These are phyloP conservation scores for Larix sibirica DNA, from an alignment of 83 land plant genomes.

Conservation along the genomic window DNA sequence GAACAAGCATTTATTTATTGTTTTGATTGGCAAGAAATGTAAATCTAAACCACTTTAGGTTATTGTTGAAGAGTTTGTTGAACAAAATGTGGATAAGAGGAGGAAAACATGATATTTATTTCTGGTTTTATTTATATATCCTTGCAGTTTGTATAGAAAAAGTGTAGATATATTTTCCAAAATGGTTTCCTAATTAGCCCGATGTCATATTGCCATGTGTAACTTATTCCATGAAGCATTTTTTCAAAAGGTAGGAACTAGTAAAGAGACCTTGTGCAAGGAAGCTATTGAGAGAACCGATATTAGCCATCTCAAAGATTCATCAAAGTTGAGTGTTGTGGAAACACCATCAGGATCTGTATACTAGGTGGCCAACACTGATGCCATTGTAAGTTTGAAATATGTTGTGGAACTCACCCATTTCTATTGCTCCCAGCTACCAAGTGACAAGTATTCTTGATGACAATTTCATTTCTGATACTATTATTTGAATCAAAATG, in stretches of 20 bases:
- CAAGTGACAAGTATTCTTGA: slow-evolving; percentile 86
- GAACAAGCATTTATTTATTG: no score
- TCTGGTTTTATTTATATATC: not conserved
- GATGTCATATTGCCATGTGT: slow-evolving; percentile 46
- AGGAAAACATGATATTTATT: not conserved
- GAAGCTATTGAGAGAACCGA: slow-evolving; percentile 98
- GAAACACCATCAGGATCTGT: slow-evolving; percentile 70
- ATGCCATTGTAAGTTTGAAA: slow-evolving; percentile 96
- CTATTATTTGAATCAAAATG: not conserved
- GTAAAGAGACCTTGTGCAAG: slow-evolving; percentile 96
- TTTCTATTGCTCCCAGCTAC: slow-evolving; percentile 96
- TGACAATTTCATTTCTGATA: slow-evolving; percentile 13
- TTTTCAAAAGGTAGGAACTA: slow-evolving; percentile 89
- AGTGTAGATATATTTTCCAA: not conserved
- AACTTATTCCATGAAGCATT: slow-evolving; percentile 86
- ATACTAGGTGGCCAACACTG: slow-evolving; percentile 94
- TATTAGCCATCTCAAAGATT: slow-evolving; percentile 75
- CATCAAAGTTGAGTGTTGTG: slow-evolving; percentile 51
- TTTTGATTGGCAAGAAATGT: no score
- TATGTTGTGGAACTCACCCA: slow-evolving; percentile 98
- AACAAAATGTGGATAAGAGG: no score
- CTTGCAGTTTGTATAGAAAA: not conserved
- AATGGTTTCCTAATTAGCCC: slow-evolving; percentile 1
- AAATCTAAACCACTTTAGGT: no score
- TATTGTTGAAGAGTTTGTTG: no score